These are phyloP conservation scores for Lecanoromycetidae sp. DNA, from an alignment of 2,329 filamentous ascomycete species.

Conservation along the genomic window DNA sequence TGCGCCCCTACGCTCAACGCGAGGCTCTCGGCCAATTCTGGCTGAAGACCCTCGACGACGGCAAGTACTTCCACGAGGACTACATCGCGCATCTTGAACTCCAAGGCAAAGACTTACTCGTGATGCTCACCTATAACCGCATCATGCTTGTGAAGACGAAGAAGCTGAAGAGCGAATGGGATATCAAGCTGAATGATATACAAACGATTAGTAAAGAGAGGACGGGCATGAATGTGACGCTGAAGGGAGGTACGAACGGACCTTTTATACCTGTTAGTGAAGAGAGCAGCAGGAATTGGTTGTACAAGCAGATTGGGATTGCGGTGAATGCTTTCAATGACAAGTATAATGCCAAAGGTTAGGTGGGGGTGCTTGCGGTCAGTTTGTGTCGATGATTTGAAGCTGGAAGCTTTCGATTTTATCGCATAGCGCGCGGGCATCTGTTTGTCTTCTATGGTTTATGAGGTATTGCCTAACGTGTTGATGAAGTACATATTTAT, in stretches of 20 bases:
- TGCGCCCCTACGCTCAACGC: slow-evolving; percentile 84
- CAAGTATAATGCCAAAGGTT: slow-evolving; percentile 50
- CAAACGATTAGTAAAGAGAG: slow-evolving; percentile 96
- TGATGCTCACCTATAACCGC: slow-evolving; percentile 75
- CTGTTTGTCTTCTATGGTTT: too few species aligned
- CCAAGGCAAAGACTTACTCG: slow-evolving; percentile 73
- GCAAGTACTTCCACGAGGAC: slow-evolving; percentile 92
- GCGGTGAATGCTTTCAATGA: slow-evolving; percentile 58
- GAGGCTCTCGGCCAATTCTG: slow-evolving; percentile 96
- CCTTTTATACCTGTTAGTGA: slow-evolving; percentile 92
- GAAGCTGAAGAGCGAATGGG: slow-evolving; percentile 83
- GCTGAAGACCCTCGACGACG: slow-evolving; percentile 96
- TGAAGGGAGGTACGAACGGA: slow-evolving; percentile 84
- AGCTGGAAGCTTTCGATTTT: too few species aligned
- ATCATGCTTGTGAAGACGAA: slow-evolving; percentile 86
- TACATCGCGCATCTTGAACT: slow-evolving; percentile 96
- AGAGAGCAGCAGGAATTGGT: slow-evolving; percentile 59
- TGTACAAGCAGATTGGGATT: slow-evolving; percentile 54
- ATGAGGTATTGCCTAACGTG: too few species aligned
- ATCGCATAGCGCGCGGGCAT: too few species aligned
- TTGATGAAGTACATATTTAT: too few species aligned
- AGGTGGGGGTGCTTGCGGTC: not conserved
- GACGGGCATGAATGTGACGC: slow-evolving; percentile 76
- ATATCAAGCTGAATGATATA: slow-evolving; percentile 87
- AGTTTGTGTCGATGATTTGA: not conserved